Conservation (phyloP, 2,329 filamentous ascomycete genomes). For the Raffaelea albimanens region DNA sequence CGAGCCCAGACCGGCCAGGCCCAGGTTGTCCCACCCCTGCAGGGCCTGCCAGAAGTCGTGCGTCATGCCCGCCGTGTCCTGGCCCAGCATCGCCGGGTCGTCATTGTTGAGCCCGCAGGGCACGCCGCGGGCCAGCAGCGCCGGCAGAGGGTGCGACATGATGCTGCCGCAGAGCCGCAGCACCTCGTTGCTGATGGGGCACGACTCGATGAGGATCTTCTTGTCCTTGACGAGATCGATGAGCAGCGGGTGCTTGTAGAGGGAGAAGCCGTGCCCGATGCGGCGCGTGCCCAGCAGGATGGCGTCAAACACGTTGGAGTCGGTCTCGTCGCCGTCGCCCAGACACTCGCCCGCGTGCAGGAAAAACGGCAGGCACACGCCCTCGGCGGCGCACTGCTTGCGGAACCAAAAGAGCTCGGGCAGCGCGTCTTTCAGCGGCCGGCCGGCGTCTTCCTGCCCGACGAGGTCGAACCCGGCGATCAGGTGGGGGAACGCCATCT, state of each 20-base stretch:
- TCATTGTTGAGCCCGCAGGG: conserved; percentile 81
- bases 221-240: conserved; percentile 84
- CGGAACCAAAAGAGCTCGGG: conserved; percentile 91
- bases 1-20: conserved; percentile 73
- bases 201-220: conserved; percentile 80
- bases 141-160: conserved; percentile 55
- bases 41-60: conserved; percentile 93
- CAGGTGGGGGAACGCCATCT: conserved; percentile 67
- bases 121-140: conserved; percentile 76
- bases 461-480: conserved; percentile 86
- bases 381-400: conserved; percentile 69
- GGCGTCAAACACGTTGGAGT: conserved; percentile 80
- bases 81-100: conserved; percentile 80
- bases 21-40: conserved; percentile 86
- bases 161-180: conserved; percentile 17
- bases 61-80: conserved; percentile 71
- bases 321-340: conserved; percentile 62
- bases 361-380: conserved; percentile 82
- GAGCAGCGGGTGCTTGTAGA: conserved; percentile 86
- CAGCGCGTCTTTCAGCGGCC: conserved; percentile 65
- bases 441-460: conserved; percentile 74
- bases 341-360: conserved; percentile 90
- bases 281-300: conserved; percentile 77
- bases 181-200: conserved; percentile 80
- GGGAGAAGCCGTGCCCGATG: conserved; percentile 80